A percentile compares a stretch with the other conserved stretches of the same genome.
Evolutionary conservation across 2,329 filamentous ascomycete genomes (phyloP).

Genomic region (Ceratocystis harringtonii): DNA sequence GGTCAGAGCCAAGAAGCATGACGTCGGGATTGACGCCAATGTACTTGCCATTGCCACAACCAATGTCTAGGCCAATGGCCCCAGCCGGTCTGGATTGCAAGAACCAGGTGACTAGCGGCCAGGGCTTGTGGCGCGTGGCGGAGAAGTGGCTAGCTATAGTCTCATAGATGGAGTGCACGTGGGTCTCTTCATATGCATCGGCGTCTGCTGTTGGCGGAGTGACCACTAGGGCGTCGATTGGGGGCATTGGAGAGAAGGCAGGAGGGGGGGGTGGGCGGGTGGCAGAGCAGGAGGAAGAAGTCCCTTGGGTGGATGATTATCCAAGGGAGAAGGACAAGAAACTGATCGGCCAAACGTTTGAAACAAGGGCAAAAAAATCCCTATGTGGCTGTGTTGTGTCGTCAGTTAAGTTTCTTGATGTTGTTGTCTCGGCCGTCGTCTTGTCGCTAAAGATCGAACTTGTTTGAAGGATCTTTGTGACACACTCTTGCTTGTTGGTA

Average conservation of each 20-base stretch:
- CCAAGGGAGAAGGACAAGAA: neutral
- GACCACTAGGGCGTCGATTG: neutral
- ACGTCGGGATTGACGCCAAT: slow-evolving; percentile 61
- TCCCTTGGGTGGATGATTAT: neutral
- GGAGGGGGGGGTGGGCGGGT: neutral
- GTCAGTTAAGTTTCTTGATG: neutral
- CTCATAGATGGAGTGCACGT: slow-evolving; percentile 88
- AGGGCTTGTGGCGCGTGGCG: slow-evolving; percentile 66
- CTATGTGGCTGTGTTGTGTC: neutral
- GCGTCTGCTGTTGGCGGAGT: neutral
- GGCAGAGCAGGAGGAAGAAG: neutral
- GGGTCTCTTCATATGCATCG: slow-evolving; percentile 59
- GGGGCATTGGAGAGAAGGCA: neutral
- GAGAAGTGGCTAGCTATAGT: slow-evolving; percentile 75
- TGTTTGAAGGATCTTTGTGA: neutral
- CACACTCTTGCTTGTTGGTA: neutral
- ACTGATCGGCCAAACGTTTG: neutral
- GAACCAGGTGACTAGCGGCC: slow-evolving; percentile 79
- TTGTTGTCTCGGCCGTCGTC: neutral
- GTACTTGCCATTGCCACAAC: slow-evolving; percentile 97
- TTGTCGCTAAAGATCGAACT: neutral
- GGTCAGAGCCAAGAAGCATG: slow-evolving; percentile 73
- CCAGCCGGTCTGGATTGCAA: slow-evolving; percentile 50
- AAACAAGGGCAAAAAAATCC: neutral
- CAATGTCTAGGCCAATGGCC: slow-evolving; percentile 73